Evolutionary conservation across 2,329 filamentous ascomycete genomes (phyloP).

Genomic region (Fusarium denticulatum): DNA sequence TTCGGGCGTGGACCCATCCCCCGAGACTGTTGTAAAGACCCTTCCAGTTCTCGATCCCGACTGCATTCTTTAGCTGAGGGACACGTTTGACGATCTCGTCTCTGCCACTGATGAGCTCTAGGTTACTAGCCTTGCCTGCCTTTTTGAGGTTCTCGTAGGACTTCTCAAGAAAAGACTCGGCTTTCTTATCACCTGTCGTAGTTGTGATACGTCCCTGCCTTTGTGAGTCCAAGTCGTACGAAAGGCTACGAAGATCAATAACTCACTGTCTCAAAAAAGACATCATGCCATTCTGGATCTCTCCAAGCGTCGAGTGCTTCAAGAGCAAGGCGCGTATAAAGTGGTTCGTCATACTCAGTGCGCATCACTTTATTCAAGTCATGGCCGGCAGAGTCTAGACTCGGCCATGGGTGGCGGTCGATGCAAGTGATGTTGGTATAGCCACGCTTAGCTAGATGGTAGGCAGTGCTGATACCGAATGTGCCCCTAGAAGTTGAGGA

Average conservation of each 20-base stretch:
- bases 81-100: not conserved
- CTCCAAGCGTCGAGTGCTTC: constrained; percentile 9
- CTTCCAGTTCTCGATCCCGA: constrained; percentile 1
- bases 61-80: not conserved
- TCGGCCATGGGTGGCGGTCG: constrained; percentile 32
- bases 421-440: constrained; percentile 29
- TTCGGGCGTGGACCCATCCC: constrained; percentile 4
- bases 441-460: constrained; percentile 16
- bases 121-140: not conserved
- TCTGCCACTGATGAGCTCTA: not conserved
- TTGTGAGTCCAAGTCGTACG: not conserved
- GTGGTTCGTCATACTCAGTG: constrained; percentile 9
- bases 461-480: constrained; percentile 8
- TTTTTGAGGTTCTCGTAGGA: not conserved
- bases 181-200: not conserved
- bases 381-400: constrained; percentile 31
- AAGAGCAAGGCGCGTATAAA: not conserved
- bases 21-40: constrained; percentile 5
- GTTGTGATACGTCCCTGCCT: not conserved
- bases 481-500: not conserved
- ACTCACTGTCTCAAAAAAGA: not conserved
- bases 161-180: not conserved
- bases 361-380: constrained; percentile 33
- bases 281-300: not conserved
- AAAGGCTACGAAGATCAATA: rapidly evolving